A percentile compares a stretch with the other conserved stretches of the same genome.
These are phyloP conservation scores for Syncephalis fuscata DNA, from an alignment of 371 early-diverging fungal species.

Conservation along the genomic window DNA sequence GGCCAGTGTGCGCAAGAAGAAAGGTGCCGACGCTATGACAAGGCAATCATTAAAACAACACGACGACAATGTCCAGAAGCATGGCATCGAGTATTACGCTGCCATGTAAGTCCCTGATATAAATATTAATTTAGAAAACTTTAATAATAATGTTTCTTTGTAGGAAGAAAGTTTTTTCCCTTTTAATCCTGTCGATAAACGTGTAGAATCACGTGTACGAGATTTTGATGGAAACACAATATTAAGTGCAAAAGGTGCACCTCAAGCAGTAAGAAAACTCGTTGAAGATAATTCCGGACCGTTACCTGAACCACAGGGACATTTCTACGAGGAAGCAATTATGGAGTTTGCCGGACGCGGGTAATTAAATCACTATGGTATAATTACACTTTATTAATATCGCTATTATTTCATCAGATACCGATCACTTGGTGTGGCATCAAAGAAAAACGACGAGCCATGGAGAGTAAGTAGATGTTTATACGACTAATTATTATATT, in stretches of 20 bases:
- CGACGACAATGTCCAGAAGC: constrained; percentile 39
- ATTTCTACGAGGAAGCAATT: constrained; percentile 25
- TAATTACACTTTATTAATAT: too few species aligned
- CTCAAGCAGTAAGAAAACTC: not conserved
- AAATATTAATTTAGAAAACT: not conserved
- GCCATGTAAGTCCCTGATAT: constrained; percentile 37
- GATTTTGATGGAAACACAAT: not conserved
- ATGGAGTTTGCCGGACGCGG: constrained; percentile 62
- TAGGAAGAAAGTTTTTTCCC: not conserved
- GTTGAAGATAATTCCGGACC: not conserved
- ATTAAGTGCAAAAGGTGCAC: constrained; percentile 2
- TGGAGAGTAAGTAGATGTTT: constrained; percentile 13
- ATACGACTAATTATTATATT: constrained; percentile 34
- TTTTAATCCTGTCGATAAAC: constrained; percentile 1
- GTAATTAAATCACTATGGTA: constrained; percentile 13
- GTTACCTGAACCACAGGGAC: too few species aligned
- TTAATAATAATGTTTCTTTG: too few species aligned
- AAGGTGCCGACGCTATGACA: constrained; percentile 62
- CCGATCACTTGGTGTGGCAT: constrained; percentile 61
- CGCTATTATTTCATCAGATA: too few species aligned
- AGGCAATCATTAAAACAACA: constrained; percentile 42
- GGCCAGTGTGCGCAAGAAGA: constrained; percentile 33
- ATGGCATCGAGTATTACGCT: constrained; percentile 54
- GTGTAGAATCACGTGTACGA: not conserved
- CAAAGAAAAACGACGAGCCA: constrained; percentile 33